These are phyloP conservation scores for Podospora didyma DNA, from an alignment of 495 filamentous ascomycete species.

Conservation along the genomic window DNA sequence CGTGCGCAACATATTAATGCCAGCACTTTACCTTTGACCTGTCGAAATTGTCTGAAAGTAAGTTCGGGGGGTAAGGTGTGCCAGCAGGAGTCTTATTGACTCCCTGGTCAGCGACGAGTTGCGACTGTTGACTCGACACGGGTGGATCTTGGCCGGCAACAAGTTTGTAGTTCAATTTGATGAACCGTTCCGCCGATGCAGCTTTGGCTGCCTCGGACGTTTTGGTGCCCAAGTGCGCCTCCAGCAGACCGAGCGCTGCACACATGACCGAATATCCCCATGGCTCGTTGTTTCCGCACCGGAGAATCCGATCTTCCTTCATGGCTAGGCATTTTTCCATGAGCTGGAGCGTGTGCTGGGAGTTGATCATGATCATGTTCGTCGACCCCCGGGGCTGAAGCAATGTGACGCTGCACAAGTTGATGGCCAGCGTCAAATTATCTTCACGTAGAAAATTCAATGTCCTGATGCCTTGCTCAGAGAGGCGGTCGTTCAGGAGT, in stretches of 20 bases:
- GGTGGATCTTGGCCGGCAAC: conserved; percentile 40
- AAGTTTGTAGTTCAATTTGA: conserved; percentile 38
- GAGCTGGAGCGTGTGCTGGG: conserved; percentile 39
- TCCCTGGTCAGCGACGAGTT: not conserved
- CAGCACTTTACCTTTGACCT: conserved; percentile 16
- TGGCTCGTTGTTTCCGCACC: conserved; percentile 43
- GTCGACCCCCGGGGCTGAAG: conserved; percentile 43
- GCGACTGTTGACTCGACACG: conserved; percentile 16
- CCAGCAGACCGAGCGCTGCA: conserved; percentile 37
- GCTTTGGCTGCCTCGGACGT: conserved; percentile 37
- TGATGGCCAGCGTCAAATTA: conserved; percentile 37
- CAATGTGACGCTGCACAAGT: conserved; percentile 44
- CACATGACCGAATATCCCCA: conserved; percentile 45
- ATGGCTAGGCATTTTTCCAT: conserved; percentile 40
- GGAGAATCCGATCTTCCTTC: conserved; percentile 42
- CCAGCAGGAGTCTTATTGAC: too few relatives aligned
- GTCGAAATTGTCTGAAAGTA: conserved; percentile 15
- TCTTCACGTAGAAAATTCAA: conserved; percentile 40
- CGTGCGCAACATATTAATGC: not conserved
- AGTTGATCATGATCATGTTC: conserved; percentile 42
- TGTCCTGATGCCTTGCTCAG: conserved; percentile 36
- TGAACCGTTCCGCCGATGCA: conserved; percentile 33
- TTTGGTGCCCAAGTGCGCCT: conserved; percentile 36
- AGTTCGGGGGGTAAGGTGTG: not conserved
- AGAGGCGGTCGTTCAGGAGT: conserved; percentile 36